A percentile compares a stretch with the other conserved stretches of the same genome.
phyloP scores from a whole-genome alignment of 768 basidiomycete genomes.

The Agaricus blazei region DNA sequence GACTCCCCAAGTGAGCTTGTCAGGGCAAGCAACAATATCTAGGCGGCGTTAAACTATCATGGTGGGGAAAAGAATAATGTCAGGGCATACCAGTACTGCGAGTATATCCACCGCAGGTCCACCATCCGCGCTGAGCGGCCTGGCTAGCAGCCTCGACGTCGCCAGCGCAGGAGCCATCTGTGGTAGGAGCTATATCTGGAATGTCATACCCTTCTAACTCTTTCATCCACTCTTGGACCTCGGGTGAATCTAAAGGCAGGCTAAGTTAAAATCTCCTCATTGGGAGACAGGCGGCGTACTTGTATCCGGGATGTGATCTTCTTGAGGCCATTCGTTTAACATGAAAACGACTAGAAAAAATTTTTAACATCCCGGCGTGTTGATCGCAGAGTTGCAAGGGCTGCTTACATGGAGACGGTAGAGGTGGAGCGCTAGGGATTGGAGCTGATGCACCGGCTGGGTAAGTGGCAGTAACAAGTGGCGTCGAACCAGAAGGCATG shows the following conservation, averaged over 20 bases:
- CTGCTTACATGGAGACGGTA: conserved; percentile 60
- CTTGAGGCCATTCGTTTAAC: conserved; percentile 49
- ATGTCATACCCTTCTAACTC: conserved; percentile 70
- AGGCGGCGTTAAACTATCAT: not conserved
- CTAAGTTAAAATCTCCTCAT: not conserved
- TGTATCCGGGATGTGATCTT: conserved; percentile 56
- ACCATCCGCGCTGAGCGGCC: conserved; percentile 74
- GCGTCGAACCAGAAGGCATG: conserved; percentile 50
- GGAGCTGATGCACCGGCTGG: conserved; percentile 57
- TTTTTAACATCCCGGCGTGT: not conserved
- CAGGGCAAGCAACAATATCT: conserved; percentile 67
- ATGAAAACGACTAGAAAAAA: conserved; percentile 20
- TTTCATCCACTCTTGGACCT: conserved; percentile 72
- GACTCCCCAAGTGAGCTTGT: conserved; percentile 72
- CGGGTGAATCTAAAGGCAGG: conserved; percentile 37
- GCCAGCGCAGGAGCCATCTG: conserved; percentile 62
- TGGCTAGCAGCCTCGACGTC: conserved; percentile 53
- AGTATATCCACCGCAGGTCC: conserved; percentile 80
- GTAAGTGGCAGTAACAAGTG: conserved; percentile 47
- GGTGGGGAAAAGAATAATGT: not conserved
- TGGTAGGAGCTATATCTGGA: conserved; percentile 58
- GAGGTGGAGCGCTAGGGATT: conserved; percentile 55
- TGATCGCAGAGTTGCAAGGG: not conserved
- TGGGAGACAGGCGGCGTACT: conserved; percentile 30
- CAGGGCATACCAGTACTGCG: conserved; percentile 35